These are phyloP conservation scores for Adiantum capillusveneris DNA, from an alignment of 75 land plant species.

Conservation along the genomic window DNA sequence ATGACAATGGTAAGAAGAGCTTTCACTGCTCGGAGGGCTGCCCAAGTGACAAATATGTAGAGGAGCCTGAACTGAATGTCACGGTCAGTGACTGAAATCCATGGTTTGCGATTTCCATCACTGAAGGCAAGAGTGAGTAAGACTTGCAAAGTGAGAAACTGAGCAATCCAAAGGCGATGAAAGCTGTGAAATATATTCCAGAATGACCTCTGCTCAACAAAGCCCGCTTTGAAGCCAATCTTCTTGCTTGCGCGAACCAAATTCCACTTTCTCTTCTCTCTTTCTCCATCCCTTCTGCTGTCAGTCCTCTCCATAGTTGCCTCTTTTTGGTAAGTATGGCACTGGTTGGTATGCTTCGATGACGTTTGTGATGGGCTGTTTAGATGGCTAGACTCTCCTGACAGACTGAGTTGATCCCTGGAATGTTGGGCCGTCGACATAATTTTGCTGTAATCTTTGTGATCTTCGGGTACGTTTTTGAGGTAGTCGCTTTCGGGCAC, in stretches of 20 bases:
- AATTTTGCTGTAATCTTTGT: no score
- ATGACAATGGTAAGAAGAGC: slow-evolving; percentile 53
- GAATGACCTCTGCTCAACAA: slow-evolving; percentile 87
- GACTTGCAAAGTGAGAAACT: slow-evolving; percentile 55
- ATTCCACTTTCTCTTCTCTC: neutral
- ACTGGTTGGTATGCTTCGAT: neutral
- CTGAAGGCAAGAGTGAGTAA: slow-evolving; percentile 39
- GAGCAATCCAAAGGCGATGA: slow-evolving; percentile 72
- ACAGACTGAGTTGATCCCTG: no score
- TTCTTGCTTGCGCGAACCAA: neutral
- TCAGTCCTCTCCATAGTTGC: slow-evolving; percentile 22
- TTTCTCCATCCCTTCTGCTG: neutral
- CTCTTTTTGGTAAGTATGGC: slow-evolving; percentile 22
- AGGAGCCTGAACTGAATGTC: slow-evolving; percentile 38
- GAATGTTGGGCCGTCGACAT: no score
- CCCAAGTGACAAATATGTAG: slow-evolving; percentile 75
- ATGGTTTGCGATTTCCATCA: slow-evolving; percentile 31
- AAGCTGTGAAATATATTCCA: slow-evolving; percentile 81
- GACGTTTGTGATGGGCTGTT: neutral
- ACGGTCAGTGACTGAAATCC: slow-evolving; percentile 36
- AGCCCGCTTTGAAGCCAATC: slow-evolving; percentile 65
- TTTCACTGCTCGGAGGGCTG: slow-evolving; percentile 61
- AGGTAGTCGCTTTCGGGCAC: slow-evolving; percentile 7
- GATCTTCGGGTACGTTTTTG: no score
- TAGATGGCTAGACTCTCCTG: neutral